These are phyloP conservation scores for Lepidium sativum DNA, from an alignment of 345 rosid genomes.

Conservation along the genomic window DNA sequence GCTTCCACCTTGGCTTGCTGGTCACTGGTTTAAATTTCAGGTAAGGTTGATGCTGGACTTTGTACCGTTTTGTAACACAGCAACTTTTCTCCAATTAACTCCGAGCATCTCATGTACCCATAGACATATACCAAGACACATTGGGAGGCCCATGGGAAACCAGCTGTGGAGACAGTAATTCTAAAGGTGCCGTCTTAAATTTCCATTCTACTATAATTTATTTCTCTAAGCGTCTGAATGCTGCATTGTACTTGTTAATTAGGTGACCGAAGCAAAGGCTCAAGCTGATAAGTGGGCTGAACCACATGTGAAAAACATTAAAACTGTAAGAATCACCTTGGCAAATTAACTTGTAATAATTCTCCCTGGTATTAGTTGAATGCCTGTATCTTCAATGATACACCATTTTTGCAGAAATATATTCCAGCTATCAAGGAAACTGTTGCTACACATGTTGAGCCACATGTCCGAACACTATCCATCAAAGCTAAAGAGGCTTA, in stretches of 20 bases:
- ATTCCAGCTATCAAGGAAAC: constrained; percentile 59
- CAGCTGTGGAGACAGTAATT: constrained; percentile 44
- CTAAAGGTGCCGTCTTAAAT: constrained; percentile 51
- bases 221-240: background rate
- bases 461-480: constrained; percentile 55
- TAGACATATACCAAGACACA: constrained; percentile 42
- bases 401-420: constrained; percentile 73
- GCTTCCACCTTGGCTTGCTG: constrained; percentile 95
- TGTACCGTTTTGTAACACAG: background rate
- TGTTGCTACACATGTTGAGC: constrained; percentile 43
- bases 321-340: constrained; percentile 48
- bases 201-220: background rate
- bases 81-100: background rate
- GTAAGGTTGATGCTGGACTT: constrained; percentile 26
- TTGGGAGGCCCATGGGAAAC: constrained; percentile 81
- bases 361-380: too few relatives aligned
- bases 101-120: background rate
- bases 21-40: constrained; percentile 43
- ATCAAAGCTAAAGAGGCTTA: constrained; percentile 54
- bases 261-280: constrained; percentile 62
- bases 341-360: background rate
- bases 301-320: constrained; percentile 62
- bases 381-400: too few relatives aligned
- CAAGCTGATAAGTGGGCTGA: constrained; percentile 75
- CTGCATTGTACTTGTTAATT: constrained; percentile 8